Conservation (phyloP, 306 rosid species). For the Cicer arietinum region DNA sequence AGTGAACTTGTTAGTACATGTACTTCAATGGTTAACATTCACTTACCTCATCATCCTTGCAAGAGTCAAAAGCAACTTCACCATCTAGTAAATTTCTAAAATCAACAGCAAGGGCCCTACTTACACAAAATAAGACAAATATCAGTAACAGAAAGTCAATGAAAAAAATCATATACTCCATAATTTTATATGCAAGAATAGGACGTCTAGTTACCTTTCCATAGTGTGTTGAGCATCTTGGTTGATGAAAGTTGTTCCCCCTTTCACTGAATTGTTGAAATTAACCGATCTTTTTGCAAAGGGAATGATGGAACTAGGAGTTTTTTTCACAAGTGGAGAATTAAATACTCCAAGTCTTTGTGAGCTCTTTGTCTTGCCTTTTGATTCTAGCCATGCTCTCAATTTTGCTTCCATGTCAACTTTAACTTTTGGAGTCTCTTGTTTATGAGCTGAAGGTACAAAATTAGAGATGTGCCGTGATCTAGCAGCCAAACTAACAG, state of each 20-base stretch:
- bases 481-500: conserved; percentile 90
- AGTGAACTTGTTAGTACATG: conserved; percentile 15
- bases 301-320: conserved; percentile 55
- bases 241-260: conserved; percentile 49
- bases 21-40: conserved; percentile 36
- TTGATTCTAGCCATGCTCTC: conserved; percentile 84
- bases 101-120: conserved; percentile 63
- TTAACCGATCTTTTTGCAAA: conserved; percentile 62
- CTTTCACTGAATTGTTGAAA: conserved; percentile 61
- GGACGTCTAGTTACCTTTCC: conserved; percentile 58
- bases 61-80: conserved; percentile 52
- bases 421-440: conserved; percentile 70
- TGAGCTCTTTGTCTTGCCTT: conserved; percentile 74
- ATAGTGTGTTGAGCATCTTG: conserved; percentile 47
- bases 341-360: conserved; percentile 55
- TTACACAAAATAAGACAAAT: conserved; percentile 31
- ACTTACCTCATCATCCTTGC: conserved; percentile 71
- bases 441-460: conserved; percentile 66
- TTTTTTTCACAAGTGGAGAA: conserved; percentile 67
- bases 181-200: conserved; percentile 26
- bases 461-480: conserved; percentile 80
- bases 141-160: conserved; percentile 26
- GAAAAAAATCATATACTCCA: conserved; percentile 31
- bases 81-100: conserved; percentile 58
- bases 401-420: conserved; percentile 92